Evolutionary conservation across 805 yeast genomes (phyloP), one percentile per base, ranked within the genome.

Genomic region (Kuraishia floccosa): DNA sequence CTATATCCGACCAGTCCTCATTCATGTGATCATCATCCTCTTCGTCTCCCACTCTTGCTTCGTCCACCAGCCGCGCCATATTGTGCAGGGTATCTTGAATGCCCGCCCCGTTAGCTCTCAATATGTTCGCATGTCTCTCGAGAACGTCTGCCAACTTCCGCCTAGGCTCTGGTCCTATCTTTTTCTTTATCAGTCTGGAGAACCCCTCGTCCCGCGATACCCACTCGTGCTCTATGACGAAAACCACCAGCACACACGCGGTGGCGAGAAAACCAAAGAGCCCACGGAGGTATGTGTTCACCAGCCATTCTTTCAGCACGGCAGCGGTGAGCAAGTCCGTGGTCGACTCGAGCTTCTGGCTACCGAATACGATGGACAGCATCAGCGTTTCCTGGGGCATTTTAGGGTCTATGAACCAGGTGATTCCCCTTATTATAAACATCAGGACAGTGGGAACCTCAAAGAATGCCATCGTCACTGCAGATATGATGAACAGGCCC

Each of bases 191-290:
- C 47, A 78, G 61, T 44, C 71, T 73, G 18, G 58, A 50, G 47
- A 76, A 78, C 0, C 84, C 85, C 29, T 75, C 73, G 47, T 81
- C 93, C 33, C 74, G 58, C 2, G 72, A 69, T 11, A 80, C 78
- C 72, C 80, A 74, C 41, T 79, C 86, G 46, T 77, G 80, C 37
- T 68, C 74, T 15, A 75, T 57, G 44, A 71, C 68, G 5, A 73
- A 35, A 4, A 72, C 65, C 12, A 69, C 38, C 34, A 60, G 64
- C 17, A 65, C 49, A 3, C 63, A 34, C 2, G 66, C 49, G 14
- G 64, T 53, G 17, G 61, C 44, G 2, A 63, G 8, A 3, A 74
- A 50, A 35, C 64, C 63, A 10, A 58, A 35, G 12, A 54, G 27
- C 2, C 37, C 39, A n/a, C 20, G 17, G 7, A 28, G 17, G 19